Evolutionary conservation across 1,284 basidiomycete genomes (phyloP).

Genomic region (Laetiporus sulphureus): DNA sequence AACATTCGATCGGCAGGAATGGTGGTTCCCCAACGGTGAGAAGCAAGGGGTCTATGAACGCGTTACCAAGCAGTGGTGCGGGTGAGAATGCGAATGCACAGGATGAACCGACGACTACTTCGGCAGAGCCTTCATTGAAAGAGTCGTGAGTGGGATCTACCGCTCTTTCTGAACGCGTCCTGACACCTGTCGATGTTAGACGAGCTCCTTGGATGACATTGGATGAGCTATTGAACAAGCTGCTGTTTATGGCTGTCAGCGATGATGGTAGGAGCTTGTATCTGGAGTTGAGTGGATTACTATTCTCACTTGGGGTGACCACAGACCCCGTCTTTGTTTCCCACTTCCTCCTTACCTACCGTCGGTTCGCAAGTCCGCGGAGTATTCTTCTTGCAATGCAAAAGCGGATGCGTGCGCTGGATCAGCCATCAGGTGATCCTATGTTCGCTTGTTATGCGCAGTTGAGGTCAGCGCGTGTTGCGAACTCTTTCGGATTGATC

Average conservation of each 20-base stretch:
- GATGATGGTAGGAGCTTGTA: conserved; percentile 71
- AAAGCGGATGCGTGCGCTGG: conserved; percentile 71
- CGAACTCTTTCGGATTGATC: neutral
- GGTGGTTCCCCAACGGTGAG: conserved; percentile 9
- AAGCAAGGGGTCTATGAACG: conserved; percentile 17
- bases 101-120: conserved; percentile 14
- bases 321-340: conserved; percentile 68
- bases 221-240: conserved; percentile 70
- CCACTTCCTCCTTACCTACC: conserved; percentile 75
- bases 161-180: neutral
- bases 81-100: conserved; percentile 6
- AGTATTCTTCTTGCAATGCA: conserved; percentile 77
- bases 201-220: conserved; percentile 66
- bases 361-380: conserved; percentile 70
- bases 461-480: conserved; percentile 50
- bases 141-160: conserved; percentile 24
- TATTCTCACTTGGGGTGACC: too few relatives aligned
- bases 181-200: conserved; percentile 26
- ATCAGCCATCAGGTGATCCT: conserved; percentile 64
- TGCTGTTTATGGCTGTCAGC: conserved; percentile 55
- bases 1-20: conserved; percentile 12
- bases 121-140: conserved; percentile 16
- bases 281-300: too few relatives aligned
- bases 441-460: conserved; percentile 81
- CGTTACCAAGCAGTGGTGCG: conserved; percentile 5